A percentile compares a stretch with the other conserved stretches of the same genome.
Conservation (phyloP, 805 yeast species). For the Wickerhamiella brachini region DNA sequence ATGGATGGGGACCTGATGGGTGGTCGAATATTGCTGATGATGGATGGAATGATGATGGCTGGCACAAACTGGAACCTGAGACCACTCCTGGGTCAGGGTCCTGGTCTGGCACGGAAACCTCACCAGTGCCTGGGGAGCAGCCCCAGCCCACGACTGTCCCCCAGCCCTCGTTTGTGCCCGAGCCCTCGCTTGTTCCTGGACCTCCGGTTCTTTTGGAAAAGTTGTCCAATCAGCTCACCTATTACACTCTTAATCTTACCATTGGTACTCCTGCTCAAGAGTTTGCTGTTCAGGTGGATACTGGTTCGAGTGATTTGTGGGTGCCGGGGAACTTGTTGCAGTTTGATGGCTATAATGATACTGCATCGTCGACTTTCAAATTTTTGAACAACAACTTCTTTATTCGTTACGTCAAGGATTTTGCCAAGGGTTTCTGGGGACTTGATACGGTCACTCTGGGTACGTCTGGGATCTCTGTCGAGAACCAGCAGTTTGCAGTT, state of each 20-base stretch:
- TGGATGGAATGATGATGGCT: not conserved
- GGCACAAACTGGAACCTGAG: not conserved
- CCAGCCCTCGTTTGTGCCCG: not conserved
- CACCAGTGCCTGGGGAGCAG: not conserved
- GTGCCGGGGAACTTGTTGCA: conserved; percentile 15
- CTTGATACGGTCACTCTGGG: conserved; percentile 44
- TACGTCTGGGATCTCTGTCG: conserved; percentile 27
- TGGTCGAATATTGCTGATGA: not conserved
- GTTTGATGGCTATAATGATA: conserved; percentile 16
- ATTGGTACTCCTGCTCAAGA: conserved; percentile 42
- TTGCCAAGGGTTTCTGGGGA: conserved; percentile 47
- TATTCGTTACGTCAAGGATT: conserved; percentile 30
- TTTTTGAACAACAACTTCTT: conserved; percentile 13
- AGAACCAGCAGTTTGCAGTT: conserved; percentile 56
- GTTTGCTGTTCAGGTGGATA: conserved; percentile 51
- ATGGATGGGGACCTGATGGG: not conserved
- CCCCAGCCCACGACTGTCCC: not conserved
- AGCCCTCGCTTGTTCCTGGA: not conserved
- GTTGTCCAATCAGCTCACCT: conserved; percentile 20
- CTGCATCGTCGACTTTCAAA: conserved; percentile 10
- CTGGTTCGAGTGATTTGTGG: conserved; percentile 41
- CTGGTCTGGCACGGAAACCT: not conserved
- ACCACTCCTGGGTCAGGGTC: not conserved
- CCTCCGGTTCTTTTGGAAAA: conserved; percentile 7
- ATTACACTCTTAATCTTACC: conserved; percentile 22